phyloP scores from a whole-genome alignment of 805 yeast species.

The Yarrowia sp. region DNA sequence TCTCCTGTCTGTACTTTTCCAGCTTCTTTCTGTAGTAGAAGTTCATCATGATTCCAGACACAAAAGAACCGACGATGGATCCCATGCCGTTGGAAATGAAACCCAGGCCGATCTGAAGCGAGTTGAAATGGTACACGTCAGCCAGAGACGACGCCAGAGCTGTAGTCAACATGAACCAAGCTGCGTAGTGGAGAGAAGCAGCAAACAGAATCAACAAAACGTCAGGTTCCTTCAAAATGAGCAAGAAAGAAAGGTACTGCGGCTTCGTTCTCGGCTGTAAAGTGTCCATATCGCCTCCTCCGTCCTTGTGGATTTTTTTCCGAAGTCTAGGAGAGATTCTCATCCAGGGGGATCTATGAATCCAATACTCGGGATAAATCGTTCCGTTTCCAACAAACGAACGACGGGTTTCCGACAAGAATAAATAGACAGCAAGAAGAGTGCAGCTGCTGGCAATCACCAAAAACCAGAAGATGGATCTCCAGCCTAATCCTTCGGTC shows the following conservation, averaged over 20 bases:
- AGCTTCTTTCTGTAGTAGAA: slow-evolving; percentile 52
- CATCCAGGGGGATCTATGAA: slow-evolving; percentile 25
- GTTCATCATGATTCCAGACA: slow-evolving; percentile 65
- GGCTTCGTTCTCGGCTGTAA: slow-evolving; percentile 5
- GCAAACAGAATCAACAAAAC: slow-evolving; percentile 61
- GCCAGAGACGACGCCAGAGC: slow-evolving; percentile 64
- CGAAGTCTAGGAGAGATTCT: slow-evolving; percentile 1
- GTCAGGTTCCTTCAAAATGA: slow-evolving; percentile 46
- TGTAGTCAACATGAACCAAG: slow-evolving; percentile 74
- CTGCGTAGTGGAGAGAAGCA: slow-evolving; percentile 66
- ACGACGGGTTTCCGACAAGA: slow-evolving; percentile 79
- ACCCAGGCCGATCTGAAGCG: slow-evolving; percentile 69
- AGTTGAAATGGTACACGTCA: slow-evolving; percentile 57
- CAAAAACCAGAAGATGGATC: slow-evolving; percentile 69
- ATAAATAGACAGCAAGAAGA: slow-evolving; percentile 48
- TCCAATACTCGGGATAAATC: slow-evolving; percentile 54
- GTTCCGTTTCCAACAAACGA: slow-evolving; percentile 78
- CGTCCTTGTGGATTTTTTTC: not conserved
- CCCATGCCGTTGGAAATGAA: slow-evolving; percentile 78
- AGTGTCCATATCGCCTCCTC: slow-evolving; percentile 22
- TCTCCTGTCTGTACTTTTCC: slow-evolving; percentile 41
- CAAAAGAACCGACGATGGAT: slow-evolving; percentile 64
- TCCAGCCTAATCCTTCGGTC: slow-evolving; percentile 65
- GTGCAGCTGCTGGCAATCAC: slow-evolving; percentile 66
- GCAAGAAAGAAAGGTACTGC: slow-evolving; percentile 5